Evolutionary conservation across 257 asterid genomes (phyloP).

Genomic region (Echium plantagineum): DNA sequence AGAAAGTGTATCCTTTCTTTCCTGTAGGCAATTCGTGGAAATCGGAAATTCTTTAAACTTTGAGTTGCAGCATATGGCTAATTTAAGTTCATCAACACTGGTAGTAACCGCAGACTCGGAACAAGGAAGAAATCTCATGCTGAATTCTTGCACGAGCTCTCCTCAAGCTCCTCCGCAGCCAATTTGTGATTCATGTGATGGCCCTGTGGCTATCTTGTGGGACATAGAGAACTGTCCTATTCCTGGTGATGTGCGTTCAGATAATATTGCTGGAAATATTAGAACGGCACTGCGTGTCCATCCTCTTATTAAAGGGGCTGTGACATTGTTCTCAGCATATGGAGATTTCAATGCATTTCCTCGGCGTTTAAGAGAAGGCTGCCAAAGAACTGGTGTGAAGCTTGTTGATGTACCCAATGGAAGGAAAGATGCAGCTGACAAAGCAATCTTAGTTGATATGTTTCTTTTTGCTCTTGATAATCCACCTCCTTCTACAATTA

Average conservation of each 20-base stretch:
- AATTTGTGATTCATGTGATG: conserved; percentile 21
- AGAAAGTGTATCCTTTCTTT: neutral
- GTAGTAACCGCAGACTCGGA: conserved; percentile 26
- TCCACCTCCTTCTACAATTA: conserved; percentile 77
- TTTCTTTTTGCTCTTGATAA: conserved; percentile 92
- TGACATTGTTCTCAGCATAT: conserved; percentile 68
- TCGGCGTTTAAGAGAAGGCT: conserved; percentile 78
- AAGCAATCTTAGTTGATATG: conserved; percentile 90
- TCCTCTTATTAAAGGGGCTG: conserved; percentile 64
- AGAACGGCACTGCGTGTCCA: conserved; percentile 73
- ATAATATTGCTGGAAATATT: conserved; percentile 81
- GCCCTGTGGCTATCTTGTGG: conserved; percentile 82
- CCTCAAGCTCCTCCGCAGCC: conserved; percentile 24
- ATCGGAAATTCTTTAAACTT: conserved; percentile 6
- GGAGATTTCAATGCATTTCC: conserved; percentile 86
- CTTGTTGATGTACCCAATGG: conserved; percentile 87
- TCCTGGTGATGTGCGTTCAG: conserved; percentile 77
- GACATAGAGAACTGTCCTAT: conserved; percentile 97
- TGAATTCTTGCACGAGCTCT: conserved; percentile 20
- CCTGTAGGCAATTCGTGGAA: conserved; percentile 16
- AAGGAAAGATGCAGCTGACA: conserved; percentile 92
- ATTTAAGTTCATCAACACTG: conserved; percentile 21
- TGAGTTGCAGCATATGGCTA: conserved; percentile 25
- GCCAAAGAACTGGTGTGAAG: conserved; percentile 90
- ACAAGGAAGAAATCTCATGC: conserved; percentile 18